These are phyloP conservation scores for Aureobasidium sp. DNA, from an alignment of 2,329 filamentous ascomycete species.

Conservation along the genomic window DNA sequence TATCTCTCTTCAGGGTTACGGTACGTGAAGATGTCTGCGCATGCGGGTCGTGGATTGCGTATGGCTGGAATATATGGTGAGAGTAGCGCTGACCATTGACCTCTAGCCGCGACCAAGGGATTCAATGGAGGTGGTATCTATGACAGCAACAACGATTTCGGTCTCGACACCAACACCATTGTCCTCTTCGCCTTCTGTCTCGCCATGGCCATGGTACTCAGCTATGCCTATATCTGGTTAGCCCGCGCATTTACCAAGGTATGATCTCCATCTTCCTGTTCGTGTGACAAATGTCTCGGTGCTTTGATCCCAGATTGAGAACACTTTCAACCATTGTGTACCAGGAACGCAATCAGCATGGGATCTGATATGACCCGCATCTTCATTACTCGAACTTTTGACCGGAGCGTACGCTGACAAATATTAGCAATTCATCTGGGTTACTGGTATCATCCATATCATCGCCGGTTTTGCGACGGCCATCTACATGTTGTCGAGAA, in stretches of 20 bases:
- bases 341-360: not conserved
- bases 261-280: not conserved
- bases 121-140: slow-evolving; percentile 68
- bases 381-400: not conserved
- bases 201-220: slow-evolving; percentile 62
- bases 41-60: not conserved
- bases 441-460: slow-evolving; percentile 83
- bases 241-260: slow-evolving; percentile 53
- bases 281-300: too few relatives aligned
- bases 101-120: slow-evolving; percentile 44
- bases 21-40: slow-evolving; percentile 18
- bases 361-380: not conserved
- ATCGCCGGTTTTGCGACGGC: slow-evolving; percentile 75
- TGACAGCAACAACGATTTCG: slow-evolving; percentile 54
- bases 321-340: too few relatives aligned
- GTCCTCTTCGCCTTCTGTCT: slow-evolving; percentile 77
- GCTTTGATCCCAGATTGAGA: too few relatives aligned
- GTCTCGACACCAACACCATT: slow-evolving; percentile 73
- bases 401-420: slow-evolving; percentile 16
- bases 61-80: not conserved
- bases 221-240: slow-evolving; percentile 65
- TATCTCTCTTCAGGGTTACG: slow-evolving; percentile 65
- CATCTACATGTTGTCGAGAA: slow-evolving; percentile 70
- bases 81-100: not conserved
- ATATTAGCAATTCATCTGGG: slow-evolving; percentile 78